Conservation (phyloP, 164 flowering plant species). For the Tetracentron sinense region DNA sequence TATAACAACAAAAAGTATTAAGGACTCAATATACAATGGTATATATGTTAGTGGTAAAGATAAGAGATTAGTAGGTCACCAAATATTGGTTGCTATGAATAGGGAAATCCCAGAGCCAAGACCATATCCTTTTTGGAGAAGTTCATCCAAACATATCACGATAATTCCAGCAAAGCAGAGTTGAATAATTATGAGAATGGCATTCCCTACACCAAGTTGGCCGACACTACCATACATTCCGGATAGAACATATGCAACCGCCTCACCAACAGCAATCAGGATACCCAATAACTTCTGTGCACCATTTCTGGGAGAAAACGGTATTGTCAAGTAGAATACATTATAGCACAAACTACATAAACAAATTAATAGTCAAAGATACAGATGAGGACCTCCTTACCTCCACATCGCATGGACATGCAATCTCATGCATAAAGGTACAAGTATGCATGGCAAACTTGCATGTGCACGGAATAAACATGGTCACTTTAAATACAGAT, state of each 20-base stretch:
- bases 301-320: constrained; percentile 35
- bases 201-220: constrained; percentile 53
- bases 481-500: too few species aligned
- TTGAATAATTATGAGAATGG: constrained; percentile 47
- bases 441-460: too few species aligned
- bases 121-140: constrained; percentile 53
- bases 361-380: too few species aligned
- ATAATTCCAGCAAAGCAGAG: constrained; percentile 52
- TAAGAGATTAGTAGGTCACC: constrained; percentile 19
- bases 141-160: constrained; percentile 49
- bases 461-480: too few species aligned
- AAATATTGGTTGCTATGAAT: constrained; percentile 49
- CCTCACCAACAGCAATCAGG: constrained; percentile 50
- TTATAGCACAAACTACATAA: too few species aligned
- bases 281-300: constrained; percentile 55
- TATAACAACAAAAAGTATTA: neutral
- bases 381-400: too few species aligned
- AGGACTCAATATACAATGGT: neutral
- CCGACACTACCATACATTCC: constrained; percentile 50
- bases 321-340: neutral
- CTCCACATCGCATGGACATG: too few species aligned
- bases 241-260: constrained; percentile 49
- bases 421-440: too few species aligned
- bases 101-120: constrained; percentile 47
- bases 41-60: neutral